Base-by-base conservation (phyloP, 139 green algal species). In the Mesotaenium endlicherianum region DNA sequence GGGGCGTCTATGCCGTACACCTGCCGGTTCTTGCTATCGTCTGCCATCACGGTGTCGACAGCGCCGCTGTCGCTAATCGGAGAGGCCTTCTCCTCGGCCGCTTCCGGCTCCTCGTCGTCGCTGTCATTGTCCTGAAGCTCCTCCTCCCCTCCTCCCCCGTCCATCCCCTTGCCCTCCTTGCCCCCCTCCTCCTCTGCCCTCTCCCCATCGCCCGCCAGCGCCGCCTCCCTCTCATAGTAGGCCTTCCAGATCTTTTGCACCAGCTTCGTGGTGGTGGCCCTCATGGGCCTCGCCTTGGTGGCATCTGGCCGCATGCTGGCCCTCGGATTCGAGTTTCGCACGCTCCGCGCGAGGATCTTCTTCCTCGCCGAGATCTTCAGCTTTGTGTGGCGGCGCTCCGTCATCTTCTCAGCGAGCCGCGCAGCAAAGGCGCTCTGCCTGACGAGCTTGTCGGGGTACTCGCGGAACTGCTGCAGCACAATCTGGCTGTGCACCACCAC, bases 401-500 rank as follows among this genome's bases (percentile, higher is more conserved):
- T 78, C 91, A 98, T 95, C 36, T 80, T 84, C n/a, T 90, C 80
- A 58, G 86, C 87, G 45, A 98, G 92, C 31, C 69, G 77, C 1
- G 42, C 72, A 2, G 89, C 92, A 90, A 98, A 98, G 3, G 91
- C 91, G 40, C 83, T 88, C 26, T 81, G 83, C 39, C 91, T 86
- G 42, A 98, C 88, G 0, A 86, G 88, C 49, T 90, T 89, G 36
- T 89, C 84, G 2, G 95, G 94, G 82, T 90, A 97, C 78, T 92
- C 78, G 42, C 88, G 88, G 82, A 97, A 92, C 90, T 95, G 92
- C 81, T 94, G 95, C 17, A 97, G 79, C n/a, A 98, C 87, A 90
- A 98, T 97, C 85, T 97, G 93, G 38, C 93, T 95, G 86, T 98
- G 95, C 40, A 97, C 94, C 58, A 95, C 90, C 31, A 98, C 47